phyloP scores from a whole-genome alignment of 176 grass and related monocot genomes.

The sorghum (Sorghum bicolor) region Sorghum_bicolor_NCBIv3 NC_012872.2:60245501-60246000 shows the following conservation, averaged over 20 bases:
- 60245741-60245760: slow-evolving; percentile 67
- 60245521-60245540: slow-evolving; percentile 86
- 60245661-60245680: slow-evolving; percentile 79
- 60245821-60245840: slow-evolving; percentile 74
- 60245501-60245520: slow-evolving; percentile 92
- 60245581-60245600: slow-evolving; percentile 74
- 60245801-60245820: slow-evolving; percentile 59
- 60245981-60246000: slow-evolving; percentile 42
- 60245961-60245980: slow-evolving; percentile 39
- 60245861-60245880: slow-evolving; percentile 29
- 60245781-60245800: slow-evolving; percentile 66
- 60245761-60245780: slow-evolving; percentile 55
- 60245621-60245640: slow-evolving; percentile 78
- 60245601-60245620: slow-evolving; percentile 81
- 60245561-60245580: slow-evolving; percentile 71
- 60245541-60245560: slow-evolving; percentile 89
- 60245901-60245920: slow-evolving; percentile 16
- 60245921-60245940: slow-evolving; percentile 61
- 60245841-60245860: slow-evolving; percentile 51
- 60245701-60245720: slow-evolving; percentile 70
- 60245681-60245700: slow-evolving; percentile 72
- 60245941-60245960: slow-evolving; percentile 84
- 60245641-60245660: slow-evolving; percentile 79
- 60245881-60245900: slow-evolving; percentile 59
- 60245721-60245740: slow-evolving; percentile 68